phyloP scores from a whole-genome alignment of 441 rosid genomes.

The Metrosideros polymorpha region DNA sequence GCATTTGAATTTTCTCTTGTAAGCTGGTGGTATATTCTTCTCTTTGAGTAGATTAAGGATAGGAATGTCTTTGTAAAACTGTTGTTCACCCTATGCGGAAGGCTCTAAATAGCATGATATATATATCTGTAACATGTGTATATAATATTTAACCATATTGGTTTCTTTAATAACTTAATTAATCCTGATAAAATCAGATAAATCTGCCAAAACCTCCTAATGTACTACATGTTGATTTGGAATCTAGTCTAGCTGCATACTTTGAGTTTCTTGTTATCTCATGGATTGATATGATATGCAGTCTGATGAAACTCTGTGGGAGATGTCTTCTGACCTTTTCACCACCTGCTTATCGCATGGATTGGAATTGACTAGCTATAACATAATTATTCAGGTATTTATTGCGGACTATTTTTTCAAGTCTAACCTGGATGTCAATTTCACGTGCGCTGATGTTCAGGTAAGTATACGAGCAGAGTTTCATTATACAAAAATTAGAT shows the following conservation, averaged over 20 bases:
- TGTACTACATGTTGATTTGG: not conserved
- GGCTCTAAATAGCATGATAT: not conserved
- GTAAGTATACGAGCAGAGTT: conserved; percentile 21
- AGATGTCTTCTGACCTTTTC: not conserved
- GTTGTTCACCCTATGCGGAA: not conserved
- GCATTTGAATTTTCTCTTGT: not conserved
- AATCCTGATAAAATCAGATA: not conserved
- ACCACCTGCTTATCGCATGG: not conserved
- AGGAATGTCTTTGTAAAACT: not conserved
- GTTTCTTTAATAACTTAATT: not conserved
- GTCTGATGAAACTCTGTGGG: not conserved
- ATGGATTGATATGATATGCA: not conserved
- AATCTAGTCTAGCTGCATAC: not conserved
- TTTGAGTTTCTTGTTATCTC: not conserved
- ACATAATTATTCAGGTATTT: conserved; percentile 55
- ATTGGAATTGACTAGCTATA: not conserved
- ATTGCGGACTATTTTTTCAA: conserved; percentile 83
- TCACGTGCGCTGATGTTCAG: conserved; percentile 64
- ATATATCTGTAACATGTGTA: not conserved
- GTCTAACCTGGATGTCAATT: conserved; percentile 64
- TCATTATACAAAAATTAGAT: not conserved
- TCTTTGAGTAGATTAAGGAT: not conserved
- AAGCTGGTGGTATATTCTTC: not conserved
- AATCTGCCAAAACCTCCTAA: not conserved
- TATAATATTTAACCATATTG: not conserved